These are phyloP conservation scores for Syzygium oleosum DNA, from an alignment of 345 rosid species.

Conservation along the genomic window DNA sequence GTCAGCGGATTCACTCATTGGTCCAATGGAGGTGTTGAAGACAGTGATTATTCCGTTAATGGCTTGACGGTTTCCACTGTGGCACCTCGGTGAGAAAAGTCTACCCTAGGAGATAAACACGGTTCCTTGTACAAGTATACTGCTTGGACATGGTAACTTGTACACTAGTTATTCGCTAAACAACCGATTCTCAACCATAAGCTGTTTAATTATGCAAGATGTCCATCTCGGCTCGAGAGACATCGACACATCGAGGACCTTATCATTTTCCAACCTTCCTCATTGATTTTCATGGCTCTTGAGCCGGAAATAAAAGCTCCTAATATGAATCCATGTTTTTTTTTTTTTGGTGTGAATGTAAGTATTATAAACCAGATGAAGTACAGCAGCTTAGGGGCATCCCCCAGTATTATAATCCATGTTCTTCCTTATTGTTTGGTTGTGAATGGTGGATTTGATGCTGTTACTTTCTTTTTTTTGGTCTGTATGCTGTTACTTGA, in stretches of 20 bases:
- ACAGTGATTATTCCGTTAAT: neutral
- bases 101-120: neutral
- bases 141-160: neutral
- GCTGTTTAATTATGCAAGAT: neutral
- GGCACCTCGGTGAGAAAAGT: constrained; percentile 1
- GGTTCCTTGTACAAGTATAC: neutral
- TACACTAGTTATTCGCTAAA: neutral
- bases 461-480: too few species aligned
- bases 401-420: too few species aligned
- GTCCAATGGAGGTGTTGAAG: neutral
- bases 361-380: too few species aligned
- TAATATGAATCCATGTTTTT: neutral
- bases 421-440: neutral
- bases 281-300: neutral
- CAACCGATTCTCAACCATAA: neutral
- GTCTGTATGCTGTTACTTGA: neutral
- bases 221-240: neutral
- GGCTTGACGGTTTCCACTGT: neutral
- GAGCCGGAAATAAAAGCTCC: neutral
- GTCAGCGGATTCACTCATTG: neutral
- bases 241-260: neutral
- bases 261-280: neutral
- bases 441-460: neutral
- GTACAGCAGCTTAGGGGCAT: too few species aligned
- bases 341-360: too few species aligned